Percentiles rank a stretch among this genome's conserved stretches.
Evolutionary conservation across 345 rosid species (phyloP).

Genomic region (Nasturtium officinale): DNA sequence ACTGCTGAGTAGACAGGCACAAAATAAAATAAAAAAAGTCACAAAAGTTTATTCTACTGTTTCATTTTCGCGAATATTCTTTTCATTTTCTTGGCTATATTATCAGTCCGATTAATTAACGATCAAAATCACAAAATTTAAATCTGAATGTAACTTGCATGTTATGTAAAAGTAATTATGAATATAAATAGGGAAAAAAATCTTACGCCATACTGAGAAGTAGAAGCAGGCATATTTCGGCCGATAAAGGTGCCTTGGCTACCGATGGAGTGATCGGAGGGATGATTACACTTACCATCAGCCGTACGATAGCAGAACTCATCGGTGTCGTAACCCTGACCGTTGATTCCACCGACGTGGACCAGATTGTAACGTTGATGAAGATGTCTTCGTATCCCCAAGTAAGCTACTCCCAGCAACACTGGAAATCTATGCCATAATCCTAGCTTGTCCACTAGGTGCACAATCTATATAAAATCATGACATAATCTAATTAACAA

Average conservation of each 20-base stretch:
- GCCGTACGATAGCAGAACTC: conserved; percentile 63
- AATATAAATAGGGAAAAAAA: not conserved
- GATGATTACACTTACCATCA: conserved; percentile 70
- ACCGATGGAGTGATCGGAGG: conserved; percentile 56
- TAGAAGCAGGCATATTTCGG: conserved; percentile 65
- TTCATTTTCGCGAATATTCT: not conserved
- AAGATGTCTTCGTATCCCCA: conserved; percentile 67
- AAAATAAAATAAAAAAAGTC: conserved; percentile 1
- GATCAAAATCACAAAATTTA: not conserved
- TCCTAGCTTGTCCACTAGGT: conserved; percentile 64
- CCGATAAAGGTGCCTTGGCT: conserved; percentile 68
- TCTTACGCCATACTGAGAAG: conserved; percentile 56
- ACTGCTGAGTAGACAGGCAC: not conserved
- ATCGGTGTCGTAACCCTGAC: conserved; percentile 52
- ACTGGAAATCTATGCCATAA: conserved; percentile 75
- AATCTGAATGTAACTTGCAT: not conserved
- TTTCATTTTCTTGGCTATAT: not conserved
- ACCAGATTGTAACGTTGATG: conserved; percentile 75
- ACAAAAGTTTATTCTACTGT: conserved; percentile 2
- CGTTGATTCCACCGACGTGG: conserved; percentile 58
- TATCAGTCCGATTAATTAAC: not conserved
- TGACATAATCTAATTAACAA: not conserved
- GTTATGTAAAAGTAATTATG: not conserved
- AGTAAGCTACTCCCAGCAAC: conserved; percentile 56
- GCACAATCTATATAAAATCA: conserved; percentile 47